Base-by-base conservation (phyloP, 139 green algal species). In the Choricystis sp. region DNA sequence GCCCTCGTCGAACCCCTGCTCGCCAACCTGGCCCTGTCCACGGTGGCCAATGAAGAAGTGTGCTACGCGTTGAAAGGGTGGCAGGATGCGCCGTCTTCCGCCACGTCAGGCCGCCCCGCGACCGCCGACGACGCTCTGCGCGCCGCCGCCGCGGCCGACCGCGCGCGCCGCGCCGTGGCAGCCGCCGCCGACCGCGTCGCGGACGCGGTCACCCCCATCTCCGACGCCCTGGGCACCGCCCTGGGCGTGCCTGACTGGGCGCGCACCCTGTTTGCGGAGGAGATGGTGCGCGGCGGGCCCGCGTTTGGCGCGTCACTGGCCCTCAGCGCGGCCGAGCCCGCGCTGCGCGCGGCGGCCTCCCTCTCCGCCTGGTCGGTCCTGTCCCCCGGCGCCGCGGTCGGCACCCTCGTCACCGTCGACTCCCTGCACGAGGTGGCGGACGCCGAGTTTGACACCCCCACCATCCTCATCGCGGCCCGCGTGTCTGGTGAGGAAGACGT, bases 21-120 rank as follows among this genome's bases (percentile, higher is more conserved):
- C 61, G 85, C 97, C 79, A 98, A 98, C 77, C 82, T 98, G 67
- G 79, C 69, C n/a, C 83, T 99, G 27, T 89, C 78, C 56, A 67
- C 81, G 55, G 89, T 84, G 9, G 77, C 94, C 73, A 99, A 99
- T 69, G 86, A 96, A 78, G 92, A 99, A 79, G 68, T 98, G 30
- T 88, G 85, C 75, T 97, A 90, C 82, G 96, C 89, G 79, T 78
- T 98, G 29, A 94, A 95, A 74, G 85, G 84, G 20, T 89, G 88
- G 83, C 72, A 79, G 26, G 84, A 80, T 29, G 83, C 94, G 68
- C 85, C 87, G 40, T 16, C 40, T 9, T 52, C 40, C 21, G 31
- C 48, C 16, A 65, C 59, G 2, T 66, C 92, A 25, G 85, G 86
- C n/a, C 69, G 74, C 26, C 71, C 71, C 25, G 77, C 83, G 56